phyloP scores from a whole-genome alignment of 768 basidiomycete species.

The Agaricus bisporus region DNA sequence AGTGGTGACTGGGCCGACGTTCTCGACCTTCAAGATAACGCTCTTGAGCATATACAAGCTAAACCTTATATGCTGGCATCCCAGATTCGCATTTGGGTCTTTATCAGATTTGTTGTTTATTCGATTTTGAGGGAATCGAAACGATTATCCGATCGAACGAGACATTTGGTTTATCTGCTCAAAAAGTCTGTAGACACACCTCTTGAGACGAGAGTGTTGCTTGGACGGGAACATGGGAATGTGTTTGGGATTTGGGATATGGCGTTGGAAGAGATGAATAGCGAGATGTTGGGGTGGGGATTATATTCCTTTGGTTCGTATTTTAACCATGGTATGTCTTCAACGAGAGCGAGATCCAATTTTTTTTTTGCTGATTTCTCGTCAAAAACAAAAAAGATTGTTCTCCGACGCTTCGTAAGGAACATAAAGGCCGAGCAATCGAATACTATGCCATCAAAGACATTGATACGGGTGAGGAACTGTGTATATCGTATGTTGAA shows the following conservation, averaged over 20 bases:
- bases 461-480: constrained; percentile 43
- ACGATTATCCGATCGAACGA: background rate
- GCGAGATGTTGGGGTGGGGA: constrained; percentile 63
- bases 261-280: constrained; percentile 36
- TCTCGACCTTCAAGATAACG: constrained; percentile 53
- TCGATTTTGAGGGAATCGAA: constrained; percentile 4
- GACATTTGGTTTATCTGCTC: constrained; percentile 12
- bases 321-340: constrained; percentile 60
- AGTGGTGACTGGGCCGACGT: constrained; percentile 41
- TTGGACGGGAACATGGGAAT: constrained; percentile 59
- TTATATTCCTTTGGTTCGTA: constrained; percentile 56
- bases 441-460: constrained; percentile 40
- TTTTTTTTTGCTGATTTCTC: background rate
- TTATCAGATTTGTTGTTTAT: constrained; percentile 34
- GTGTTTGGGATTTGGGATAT: constrained; percentile 66
- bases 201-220: constrained; percentile 42
- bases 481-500: constrained; percentile 54
- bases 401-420: constrained; percentile 44
- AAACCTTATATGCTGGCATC: constrained; percentile 47
- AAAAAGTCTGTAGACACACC: constrained; percentile 31
- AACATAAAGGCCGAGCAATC: constrained; percentile 34
- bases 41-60: constrained; percentile 36
- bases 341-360: background rate
- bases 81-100: constrained; percentile 48
- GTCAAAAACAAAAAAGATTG: constrained; percentile 49